Percentiles rank a stretch among this genome's conserved stretches.
Conservation (phyloP, 805 yeast species). For the Ogataea nakhonphanomensis region DNA sequence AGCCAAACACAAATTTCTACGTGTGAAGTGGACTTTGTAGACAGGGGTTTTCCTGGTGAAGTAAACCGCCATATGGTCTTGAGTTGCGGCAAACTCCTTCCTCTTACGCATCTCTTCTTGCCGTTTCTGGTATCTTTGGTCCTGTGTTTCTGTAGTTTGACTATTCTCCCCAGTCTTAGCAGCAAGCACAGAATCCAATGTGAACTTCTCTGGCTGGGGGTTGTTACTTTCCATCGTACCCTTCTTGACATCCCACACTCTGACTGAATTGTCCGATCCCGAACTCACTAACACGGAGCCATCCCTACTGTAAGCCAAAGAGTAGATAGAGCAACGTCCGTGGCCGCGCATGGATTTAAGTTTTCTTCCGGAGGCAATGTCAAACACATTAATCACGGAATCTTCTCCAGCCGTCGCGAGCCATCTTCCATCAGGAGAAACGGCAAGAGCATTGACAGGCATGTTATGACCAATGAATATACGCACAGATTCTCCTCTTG, state of each 20-base stretch:
- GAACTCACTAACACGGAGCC: slow-evolving; percentile 88
- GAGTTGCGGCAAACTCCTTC: slow-evolving; percentile 72
- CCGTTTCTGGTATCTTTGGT: slow-evolving; percentile 16
- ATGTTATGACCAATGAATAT: slow-evolving; percentile 90
- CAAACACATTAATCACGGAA: slow-evolving; percentile 86
- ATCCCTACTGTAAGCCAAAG: slow-evolving; percentile 79
- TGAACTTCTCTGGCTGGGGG: slow-evolving; percentile 62
- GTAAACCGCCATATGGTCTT: slow-evolving; percentile 89
- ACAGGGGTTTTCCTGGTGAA: slow-evolving; percentile 94
- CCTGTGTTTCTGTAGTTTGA: slow-evolving; percentile 20
- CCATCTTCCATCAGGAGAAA: slow-evolving; percentile 97
- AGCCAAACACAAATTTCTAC: slow-evolving; percentile 86
- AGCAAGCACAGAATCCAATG: slow-evolving; percentile 30
- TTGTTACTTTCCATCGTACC: slow-evolving; percentile 77
- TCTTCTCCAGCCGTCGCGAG: slow-evolving; percentile 95
- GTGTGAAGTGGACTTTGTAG: slow-evolving; percentile 86
- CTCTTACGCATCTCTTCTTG: slow-evolving; percentile 51
- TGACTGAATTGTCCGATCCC: slow-evolving; percentile 86
- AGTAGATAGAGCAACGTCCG: slow-evolving; percentile 81
- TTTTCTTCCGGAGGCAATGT: slow-evolving; percentile 84
- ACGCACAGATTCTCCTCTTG: slow-evolving; percentile 83
- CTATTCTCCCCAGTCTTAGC: slow-evolving; percentile 29
- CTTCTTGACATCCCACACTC: slow-evolving; percentile 93
- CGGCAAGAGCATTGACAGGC: slow-evolving; percentile 81
- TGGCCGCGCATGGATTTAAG: slow-evolving; percentile 94